phyloP scores from a whole-genome alignment of 1,284 basidiomycete species.

The Golubevia pallescens region DNA sequence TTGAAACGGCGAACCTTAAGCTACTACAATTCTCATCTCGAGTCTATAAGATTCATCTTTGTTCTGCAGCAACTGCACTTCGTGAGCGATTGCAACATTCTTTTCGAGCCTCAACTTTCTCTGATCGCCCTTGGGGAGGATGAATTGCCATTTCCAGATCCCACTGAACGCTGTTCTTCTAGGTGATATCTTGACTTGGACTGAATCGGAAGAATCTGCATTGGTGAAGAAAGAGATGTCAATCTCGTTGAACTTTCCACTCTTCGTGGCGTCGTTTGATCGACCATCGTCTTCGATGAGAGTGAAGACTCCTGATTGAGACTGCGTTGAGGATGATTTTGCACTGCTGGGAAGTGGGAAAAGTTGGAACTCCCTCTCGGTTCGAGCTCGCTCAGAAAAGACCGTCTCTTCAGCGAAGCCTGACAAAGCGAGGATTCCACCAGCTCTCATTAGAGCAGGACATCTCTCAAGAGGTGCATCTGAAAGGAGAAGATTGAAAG shows the following conservation, averaged over 20 bases:
- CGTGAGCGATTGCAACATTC: too few species aligned
- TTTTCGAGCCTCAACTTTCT: constrained; percentile 2
- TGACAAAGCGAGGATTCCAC: constrained; percentile 18
- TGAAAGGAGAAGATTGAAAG: not conserved
- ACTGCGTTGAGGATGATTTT: constrained; percentile 8
- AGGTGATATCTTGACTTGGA: constrained; percentile 1
- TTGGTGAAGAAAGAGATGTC: constrained; percentile 6
- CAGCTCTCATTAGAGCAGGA: constrained; percentile 19
- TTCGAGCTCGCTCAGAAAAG: not conserved
- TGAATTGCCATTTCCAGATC: constrained; percentile 8
- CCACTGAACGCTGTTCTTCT: constrained; percentile 2
- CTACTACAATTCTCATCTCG: too few species aligned
- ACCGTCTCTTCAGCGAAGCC: not conserved
- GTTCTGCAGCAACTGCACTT: too few species aligned
- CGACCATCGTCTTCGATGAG: constrained; percentile 25
- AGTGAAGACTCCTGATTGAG: constrained; percentile 11
- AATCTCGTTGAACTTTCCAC: constrained; percentile 18
- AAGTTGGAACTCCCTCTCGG: not conserved
- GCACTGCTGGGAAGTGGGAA: not conserved
- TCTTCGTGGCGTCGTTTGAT: constrained; percentile 21
- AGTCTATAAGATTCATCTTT: too few species aligned
- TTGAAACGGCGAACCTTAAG: too few species aligned
- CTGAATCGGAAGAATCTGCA: not conserved
- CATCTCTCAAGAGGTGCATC: constrained; percentile 9
- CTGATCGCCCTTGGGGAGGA: constrained; percentile 2